Evolutionary conservation across 768 basidiomycete species (phyloP).

Genomic region (Boletus reticulatus): DNA sequence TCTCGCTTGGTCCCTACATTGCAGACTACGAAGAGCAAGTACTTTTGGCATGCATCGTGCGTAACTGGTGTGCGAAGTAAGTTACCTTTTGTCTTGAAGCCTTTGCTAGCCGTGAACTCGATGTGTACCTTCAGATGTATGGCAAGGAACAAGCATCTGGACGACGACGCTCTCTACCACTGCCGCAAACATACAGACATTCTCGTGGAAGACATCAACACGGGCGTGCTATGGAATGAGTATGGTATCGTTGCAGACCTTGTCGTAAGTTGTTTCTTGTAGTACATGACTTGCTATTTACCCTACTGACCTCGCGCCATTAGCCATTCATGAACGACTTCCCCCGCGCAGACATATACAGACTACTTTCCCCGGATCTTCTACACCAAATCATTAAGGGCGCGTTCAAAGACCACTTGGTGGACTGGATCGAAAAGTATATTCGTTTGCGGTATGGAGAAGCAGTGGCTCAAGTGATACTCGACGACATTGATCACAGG

Average conservation of each 20-base stretch:
- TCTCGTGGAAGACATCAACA: background rate
- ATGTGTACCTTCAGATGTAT: background rate
- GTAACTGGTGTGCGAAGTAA: conserved; percentile 31
- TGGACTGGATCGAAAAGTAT: background rate
- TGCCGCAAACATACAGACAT: background rate
- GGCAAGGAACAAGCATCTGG: background rate
- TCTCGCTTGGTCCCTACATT: conserved; percentile 34
- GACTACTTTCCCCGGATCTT: conserved; percentile 1
- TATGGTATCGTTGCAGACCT: conserved; percentile 25
- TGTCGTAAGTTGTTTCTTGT: background rate
- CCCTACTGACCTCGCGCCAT: conserved; percentile 20
- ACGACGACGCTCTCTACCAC: background rate
- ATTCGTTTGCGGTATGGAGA: background rate
- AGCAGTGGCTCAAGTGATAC: conserved; percentile 7
- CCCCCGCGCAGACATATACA: conserved; percentile 22
- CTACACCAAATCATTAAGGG: background rate
- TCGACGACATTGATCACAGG: conserved; percentile 32
- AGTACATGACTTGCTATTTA: conserved; percentile 35
- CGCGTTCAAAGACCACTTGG: too few species aligned
- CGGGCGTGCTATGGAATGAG: conserved; percentile 20
- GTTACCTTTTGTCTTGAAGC: background rate
- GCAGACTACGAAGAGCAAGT: conserved; percentile 42
- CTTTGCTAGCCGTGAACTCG: too few species aligned
- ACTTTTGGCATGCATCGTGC: conserved; percentile 30
- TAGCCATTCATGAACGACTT: too few species aligned